These are phyloP conservation scores for Russula sp. DNA, from an alignment of 768 basidiomycete genomes.

Conservation along the genomic window DNA sequence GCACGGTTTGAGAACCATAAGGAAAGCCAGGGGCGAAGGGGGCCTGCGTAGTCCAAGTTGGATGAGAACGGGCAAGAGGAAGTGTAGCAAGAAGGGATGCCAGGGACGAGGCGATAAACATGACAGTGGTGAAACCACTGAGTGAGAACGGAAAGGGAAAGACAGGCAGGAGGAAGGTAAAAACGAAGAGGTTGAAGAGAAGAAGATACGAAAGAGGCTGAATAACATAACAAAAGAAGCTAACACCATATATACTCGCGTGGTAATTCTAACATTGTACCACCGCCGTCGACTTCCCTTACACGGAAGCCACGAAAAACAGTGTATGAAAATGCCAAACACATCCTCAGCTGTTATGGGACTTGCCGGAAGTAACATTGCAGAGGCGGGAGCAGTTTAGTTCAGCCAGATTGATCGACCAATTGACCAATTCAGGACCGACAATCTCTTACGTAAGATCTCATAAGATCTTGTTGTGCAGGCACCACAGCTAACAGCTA, in stretches of 20 bases:
- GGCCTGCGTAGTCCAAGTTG: neutral
- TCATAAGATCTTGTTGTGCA: too few species aligned
- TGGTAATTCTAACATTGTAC: neutral
- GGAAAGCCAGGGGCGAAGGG: constrained; percentile 51
- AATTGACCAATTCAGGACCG: too few species aligned
- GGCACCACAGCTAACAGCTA: too few species aligned
- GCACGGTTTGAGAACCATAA: constrained; percentile 65
- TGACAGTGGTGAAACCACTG: constrained; percentile 12
- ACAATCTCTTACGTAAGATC: too few species aligned
- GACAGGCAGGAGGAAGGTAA: too few species aligned
- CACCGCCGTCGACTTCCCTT: neutral
- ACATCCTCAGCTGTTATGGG: too few species aligned
- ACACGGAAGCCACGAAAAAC: too few species aligned
- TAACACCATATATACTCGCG: neutral
- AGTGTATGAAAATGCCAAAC: too few species aligned
- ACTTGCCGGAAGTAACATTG: too few species aligned
- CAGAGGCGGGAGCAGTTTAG: too few species aligned
- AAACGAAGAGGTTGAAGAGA: neutral
- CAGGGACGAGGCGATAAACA: constrained; percentile 15
- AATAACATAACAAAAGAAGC: neutral
- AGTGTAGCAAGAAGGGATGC: constrained; percentile 28
- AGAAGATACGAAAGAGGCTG: neutral
- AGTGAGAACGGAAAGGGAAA: constrained; percentile 5
- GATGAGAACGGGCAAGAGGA: constrained; percentile 24
- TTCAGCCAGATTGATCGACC: too few species aligned